Percentiles rank a stretch among this genome's conserved stretches.
Evolutionary conservation across 2,329 filamentous ascomycete species (phyloP).

Genomic region (Colletotrichum neosansevieriae): DNA sequence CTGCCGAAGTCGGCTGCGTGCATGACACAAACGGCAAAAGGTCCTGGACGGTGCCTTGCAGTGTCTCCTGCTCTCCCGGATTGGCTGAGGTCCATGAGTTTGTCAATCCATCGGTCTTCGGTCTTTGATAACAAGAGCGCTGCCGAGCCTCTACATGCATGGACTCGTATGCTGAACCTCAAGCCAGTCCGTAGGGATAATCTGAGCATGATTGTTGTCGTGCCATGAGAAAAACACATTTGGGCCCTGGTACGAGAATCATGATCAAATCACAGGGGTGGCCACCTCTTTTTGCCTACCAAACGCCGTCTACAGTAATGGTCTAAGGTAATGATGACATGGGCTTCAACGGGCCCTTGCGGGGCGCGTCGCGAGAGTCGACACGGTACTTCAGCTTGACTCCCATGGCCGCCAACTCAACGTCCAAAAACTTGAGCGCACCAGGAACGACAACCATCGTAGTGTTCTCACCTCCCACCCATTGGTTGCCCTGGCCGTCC

Average conservation of each 20-base stretch:
- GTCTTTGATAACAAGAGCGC: background rate
- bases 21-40: conserved; percentile 5
- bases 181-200: no score
- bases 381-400: conserved; percentile 88
- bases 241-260: background rate
- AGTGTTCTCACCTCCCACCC: conserved; percentile 89
- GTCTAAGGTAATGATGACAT: conserved; percentile 45
- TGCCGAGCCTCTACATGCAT: background rate
- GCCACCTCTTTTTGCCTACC: conserved; percentile 25
- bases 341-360: conserved; percentile 63
- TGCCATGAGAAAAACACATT: background rate
- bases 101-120: conserved; percentile 1
- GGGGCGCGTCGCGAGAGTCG: conserved; percentile 73
- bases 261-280: conserved; percentile 26
- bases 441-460: conserved; percentile 93
- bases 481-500: conserved; percentile 86
- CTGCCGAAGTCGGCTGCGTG: conserved; percentile 14
- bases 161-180: no score
- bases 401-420: conserved; percentile 96
- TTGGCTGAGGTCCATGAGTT: background rate
- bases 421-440: conserved; percentile 92
- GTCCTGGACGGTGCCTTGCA: background rate
- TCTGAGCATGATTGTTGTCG: background rate
- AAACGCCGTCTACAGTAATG: conserved; percentile 40
- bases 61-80: no score